Percentiles rank a stretch among this genome's conserved stretches.
Evolutionary conservation across 73 alveolate species (phyloP).

Genomic region (Blepharisma japonicum): DNA sequence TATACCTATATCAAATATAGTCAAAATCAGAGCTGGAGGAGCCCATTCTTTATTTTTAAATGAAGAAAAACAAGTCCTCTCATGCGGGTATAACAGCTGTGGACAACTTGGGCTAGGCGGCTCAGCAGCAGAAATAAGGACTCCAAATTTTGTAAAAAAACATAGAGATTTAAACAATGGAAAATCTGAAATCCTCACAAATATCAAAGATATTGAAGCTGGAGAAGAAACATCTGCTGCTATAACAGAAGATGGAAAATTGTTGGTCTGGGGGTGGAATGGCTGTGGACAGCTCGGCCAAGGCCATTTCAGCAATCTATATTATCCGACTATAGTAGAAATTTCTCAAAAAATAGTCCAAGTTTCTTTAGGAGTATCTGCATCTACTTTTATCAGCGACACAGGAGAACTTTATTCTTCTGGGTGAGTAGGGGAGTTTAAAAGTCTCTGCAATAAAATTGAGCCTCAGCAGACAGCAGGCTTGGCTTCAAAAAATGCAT

Average conservation of each 20-base stretch:
- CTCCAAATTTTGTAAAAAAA: too few species aligned
- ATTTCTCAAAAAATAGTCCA: not conserved
- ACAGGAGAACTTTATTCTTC: not conserved
- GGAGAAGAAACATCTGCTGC: slow-evolving; percentile 25
- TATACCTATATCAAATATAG: not conserved
- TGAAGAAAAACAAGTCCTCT: not conserved
- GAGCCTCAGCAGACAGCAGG: not conserved
- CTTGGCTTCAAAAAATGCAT: not conserved
- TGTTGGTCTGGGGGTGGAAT: slow-evolving; percentile 4
- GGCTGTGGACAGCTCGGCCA: slow-evolving; percentile 26
- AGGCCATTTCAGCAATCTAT: slow-evolving; percentile 11
- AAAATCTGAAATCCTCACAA: not conserved
- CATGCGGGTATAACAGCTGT: not conserved
- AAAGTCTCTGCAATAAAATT: not conserved
- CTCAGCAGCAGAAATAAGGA: too few species aligned
- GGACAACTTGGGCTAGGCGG: slow-evolving; percentile 17
- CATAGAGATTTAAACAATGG: not conserved
- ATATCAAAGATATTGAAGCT: not conserved
- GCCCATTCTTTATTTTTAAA: slow-evolving; percentile 24
- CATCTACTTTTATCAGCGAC: not conserved
- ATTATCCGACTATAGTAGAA: not conserved
- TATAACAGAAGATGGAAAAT: not conserved
- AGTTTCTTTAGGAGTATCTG: slow-evolving; percentile 17
- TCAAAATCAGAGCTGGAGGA: slow-evolving; percentile 22
- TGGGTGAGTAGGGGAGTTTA: not conserved